Conservation (phyloP, 75 land plant species). For the Selaginella tamariscina region DNA sequence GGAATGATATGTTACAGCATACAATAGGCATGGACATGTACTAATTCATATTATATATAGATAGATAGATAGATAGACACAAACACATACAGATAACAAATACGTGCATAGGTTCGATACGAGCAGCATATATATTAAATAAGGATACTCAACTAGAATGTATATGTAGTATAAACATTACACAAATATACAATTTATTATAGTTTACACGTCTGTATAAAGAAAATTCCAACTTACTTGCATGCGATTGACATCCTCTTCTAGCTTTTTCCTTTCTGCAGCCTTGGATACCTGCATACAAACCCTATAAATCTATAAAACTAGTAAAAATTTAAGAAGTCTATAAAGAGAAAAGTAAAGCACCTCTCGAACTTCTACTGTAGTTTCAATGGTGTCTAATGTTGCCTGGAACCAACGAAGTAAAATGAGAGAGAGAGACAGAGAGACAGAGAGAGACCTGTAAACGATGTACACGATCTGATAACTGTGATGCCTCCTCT, state of each 20-base stretch:
- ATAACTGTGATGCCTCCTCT: constrained; percentile 61
- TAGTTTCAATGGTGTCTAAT: constrained; percentile 57
- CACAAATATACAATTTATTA: too few species aligned
- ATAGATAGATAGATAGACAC: too few species aligned
- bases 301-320: not conserved
- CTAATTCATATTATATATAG: too few species aligned
- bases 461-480: constrained; percentile 62
- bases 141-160: too few species aligned
- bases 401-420: constrained; percentile 41
- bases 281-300: constrained; percentile 44
- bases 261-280: constrained; percentile 53
- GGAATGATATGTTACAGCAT: not conserved
- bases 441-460: constrained; percentile 38
- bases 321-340: not conserved
- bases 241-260: constrained; percentile 44
- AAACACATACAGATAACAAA: too few species aligned
- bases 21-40: not conserved
- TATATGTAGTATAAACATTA: too few species aligned
- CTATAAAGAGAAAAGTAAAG: not conserved
- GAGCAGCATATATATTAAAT: too few species aligned
- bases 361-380: constrained; percentile 78
- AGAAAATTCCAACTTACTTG: constrained; percentile 65
- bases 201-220: too few species aligned
- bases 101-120: too few species aligned
- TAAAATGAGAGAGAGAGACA: not conserved